Base-by-base conservation (phyloP, 2,329 filamentous ascomycete genomes). In the Laburnicola sp. region DNA sequence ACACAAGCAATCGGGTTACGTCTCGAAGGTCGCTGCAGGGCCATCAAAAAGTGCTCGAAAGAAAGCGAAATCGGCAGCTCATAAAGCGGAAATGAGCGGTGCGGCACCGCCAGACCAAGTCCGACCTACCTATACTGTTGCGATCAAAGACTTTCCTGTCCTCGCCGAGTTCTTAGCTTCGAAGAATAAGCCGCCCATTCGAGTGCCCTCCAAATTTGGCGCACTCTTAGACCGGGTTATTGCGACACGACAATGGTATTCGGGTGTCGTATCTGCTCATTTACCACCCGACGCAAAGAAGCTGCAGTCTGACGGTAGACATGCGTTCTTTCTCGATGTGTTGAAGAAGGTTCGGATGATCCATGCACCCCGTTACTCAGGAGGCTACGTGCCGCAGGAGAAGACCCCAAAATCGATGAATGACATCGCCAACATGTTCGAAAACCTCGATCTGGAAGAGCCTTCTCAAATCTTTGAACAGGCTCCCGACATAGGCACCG, bases 181-280 rank as follows among this genome's bases (percentile, higher is more conserved):
- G 2, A 50, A 48, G 2, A 47, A 48, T 4, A 65, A 69, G 40
- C 61, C 64, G 0, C 21, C 56, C 3, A 38, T 70, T 1, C 38
- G 60, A 1, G 61, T 77, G 0, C 72, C 75, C 0, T 16, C 22
- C 0, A 55, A 60, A 4, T 64, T 78, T 27, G 45, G 52, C 1
- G 46, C 46, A 3, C 70, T 73, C 0, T 54, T 80, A 3, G 56
- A 72, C 26, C 67, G 72, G 0, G 64, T 74, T n/a, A 78, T 78
- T 28, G n/a, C 51, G 6, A 45, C 66, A 3, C 68, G 75, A 7
- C 56, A 64, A 22, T 53, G 53, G 0, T 75, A 75, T 36, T 53
- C 60, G 1, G 11, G 21, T 4, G 26, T 30, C 4, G 25, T 58
- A 2, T 37, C 45, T 0, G 50, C 58, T 7, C 37, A 72, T 6